Evolutionary conservation across 2,329 filamentous ascomycete species (phyloP).

Genomic region (Pseudogymnoascus sp.): DNA sequence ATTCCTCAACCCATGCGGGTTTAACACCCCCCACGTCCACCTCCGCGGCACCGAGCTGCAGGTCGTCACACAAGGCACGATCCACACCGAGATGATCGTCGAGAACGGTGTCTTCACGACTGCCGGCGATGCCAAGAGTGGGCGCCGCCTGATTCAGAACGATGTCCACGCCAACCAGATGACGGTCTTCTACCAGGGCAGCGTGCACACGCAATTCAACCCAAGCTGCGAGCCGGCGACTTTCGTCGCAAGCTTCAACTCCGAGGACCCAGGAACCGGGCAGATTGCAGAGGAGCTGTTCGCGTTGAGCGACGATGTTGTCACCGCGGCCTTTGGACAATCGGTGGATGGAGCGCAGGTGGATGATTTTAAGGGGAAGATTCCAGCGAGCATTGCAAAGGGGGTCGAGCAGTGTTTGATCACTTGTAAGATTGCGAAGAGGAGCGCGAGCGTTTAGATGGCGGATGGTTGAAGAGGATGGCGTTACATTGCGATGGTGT

Average conservation of each 20-base stretch:
- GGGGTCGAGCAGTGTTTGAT: slow-evolving; percentile 47
- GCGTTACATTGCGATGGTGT: background rate
- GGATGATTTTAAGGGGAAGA: slow-evolving; percentile 35
- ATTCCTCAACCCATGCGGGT: slow-evolving; percentile 44
- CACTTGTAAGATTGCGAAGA: slow-evolving; percentile 39
- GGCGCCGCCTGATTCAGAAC: slow-evolving; percentile 34
- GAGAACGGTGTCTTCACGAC: slow-evolving; percentile 41
- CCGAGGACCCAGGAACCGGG: slow-evolving; percentile 45
- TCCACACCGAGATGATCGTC: slow-evolving; percentile 45
- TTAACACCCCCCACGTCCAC: slow-evolving; percentile 51
- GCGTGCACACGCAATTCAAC: slow-evolving; percentile 50
- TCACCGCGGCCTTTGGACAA: slow-evolving; percentile 40
- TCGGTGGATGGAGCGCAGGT: slow-evolving; percentile 40
- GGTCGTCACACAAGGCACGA: slow-evolving; percentile 40
- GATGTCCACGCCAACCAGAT: slow-evolving; percentile 39
- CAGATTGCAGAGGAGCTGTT: slow-evolving; percentile 45
- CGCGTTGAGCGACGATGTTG: slow-evolving; percentile 37
- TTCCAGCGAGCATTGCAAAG: slow-evolving; percentile 43
- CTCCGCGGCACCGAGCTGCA: slow-evolving; percentile 47
- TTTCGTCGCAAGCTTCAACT: slow-evolving; percentile 43
- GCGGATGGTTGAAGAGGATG: background rate
- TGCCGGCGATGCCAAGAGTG: slow-evolving; percentile 27
- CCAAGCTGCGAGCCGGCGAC: slow-evolving; percentile 43
- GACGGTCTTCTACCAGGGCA: slow-evolving; percentile 48
- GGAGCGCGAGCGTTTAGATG: background rate